Percentiles rank a stretch among this genome's conserved stretches.
These are phyloP conservation scores for Cryoendolithus antarcticus DNA, from an alignment of 2,329 filamentous ascomycete species.

Conservation along the genomic window DNA sequence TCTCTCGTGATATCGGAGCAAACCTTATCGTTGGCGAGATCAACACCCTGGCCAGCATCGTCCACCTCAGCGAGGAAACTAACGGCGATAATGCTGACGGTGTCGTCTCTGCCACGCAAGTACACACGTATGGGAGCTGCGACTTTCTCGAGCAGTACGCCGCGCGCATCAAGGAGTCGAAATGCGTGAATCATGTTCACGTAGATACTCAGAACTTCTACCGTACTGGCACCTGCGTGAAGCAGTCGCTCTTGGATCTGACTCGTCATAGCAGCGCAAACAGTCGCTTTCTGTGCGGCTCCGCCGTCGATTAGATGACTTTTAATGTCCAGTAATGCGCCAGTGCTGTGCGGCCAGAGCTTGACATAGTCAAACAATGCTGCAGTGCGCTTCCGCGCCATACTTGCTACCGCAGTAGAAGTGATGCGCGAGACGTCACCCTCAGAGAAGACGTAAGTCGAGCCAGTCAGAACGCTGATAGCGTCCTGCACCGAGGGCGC, in stretches of 20 bases:
- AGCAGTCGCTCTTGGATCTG: slow-evolving; percentile 55
- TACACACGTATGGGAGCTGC: slow-evolving; percentile 64
- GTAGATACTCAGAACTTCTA: slow-evolving; percentile 64
- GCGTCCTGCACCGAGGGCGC: slow-evolving; percentile 50
- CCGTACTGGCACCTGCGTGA: slow-evolving; percentile 63
- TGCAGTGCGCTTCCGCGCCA: slow-evolving; percentile 56
- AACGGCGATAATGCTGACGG: slow-evolving; percentile 63
- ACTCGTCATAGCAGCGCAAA: slow-evolving; percentile 57
- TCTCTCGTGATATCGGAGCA: slow-evolving; percentile 56
- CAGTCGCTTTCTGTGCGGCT: slow-evolving; percentile 52
- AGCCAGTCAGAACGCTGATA: slow-evolving; percentile 17
- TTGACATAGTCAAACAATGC: slow-evolving; percentile 71
- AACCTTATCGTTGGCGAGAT: slow-evolving; percentile 33
- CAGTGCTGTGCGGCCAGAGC: slow-evolving; percentile 58
- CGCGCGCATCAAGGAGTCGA: slow-evolving; percentile 62
- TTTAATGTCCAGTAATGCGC: slow-evolving; percentile 62
- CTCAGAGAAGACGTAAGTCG: slow-evolving; percentile 6
- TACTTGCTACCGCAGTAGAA: slow-evolving; percentile 53
- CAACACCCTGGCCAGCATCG: slow-evolving; percentile 25
- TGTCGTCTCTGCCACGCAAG: slow-evolving; percentile 63
- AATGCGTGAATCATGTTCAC: slow-evolving; percentile 70
- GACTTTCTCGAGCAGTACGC: slow-evolving; percentile 63
- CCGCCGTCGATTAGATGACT: slow-evolving; percentile 54
- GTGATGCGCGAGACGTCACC: slow-evolving; percentile 54
- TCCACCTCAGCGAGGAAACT: slow-evolving; percentile 56